phyloP scores from a whole-genome alignment of 2,329 filamentous ascomycete species.

The Colletotrichum orchidophilum region DNA sequence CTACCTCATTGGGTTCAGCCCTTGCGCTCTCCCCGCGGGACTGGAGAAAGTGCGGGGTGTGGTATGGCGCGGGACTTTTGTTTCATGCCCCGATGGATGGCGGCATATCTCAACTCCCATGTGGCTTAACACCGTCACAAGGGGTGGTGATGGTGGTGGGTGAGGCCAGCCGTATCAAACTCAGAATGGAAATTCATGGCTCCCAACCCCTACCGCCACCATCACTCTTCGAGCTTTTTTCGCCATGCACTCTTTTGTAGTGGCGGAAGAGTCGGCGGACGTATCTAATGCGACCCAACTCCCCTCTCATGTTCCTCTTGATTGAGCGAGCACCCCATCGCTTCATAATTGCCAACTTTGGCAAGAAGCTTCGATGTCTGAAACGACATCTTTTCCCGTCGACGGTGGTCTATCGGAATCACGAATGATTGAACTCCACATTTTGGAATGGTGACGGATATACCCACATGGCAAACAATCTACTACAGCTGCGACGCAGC shows the following conservation, averaged over 20 bases:
- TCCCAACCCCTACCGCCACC: neutral
- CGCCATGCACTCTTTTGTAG: neutral
- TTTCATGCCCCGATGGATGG: slow-evolving; percentile 8
- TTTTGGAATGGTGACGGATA: slow-evolving; percentile 26
- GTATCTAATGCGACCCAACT: neutral
- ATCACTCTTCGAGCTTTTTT: neutral
- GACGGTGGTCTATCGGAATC: neutral
- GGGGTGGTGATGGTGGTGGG: neutral
- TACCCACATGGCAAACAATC: slow-evolving; percentile 20
- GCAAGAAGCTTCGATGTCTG: neutral
- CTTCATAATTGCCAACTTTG: neutral
- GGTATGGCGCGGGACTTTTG: neutral
- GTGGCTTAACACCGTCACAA: slow-evolving; percentile 1
- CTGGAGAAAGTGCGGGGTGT: slow-evolving; percentile 11
- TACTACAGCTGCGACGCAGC: slow-evolving; percentile 11
- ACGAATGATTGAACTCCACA: neutral
- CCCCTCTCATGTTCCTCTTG: slow-evolving; percentile 3
- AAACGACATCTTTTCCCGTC: slow-evolving; percentile 2
- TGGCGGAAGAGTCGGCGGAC: neutral
- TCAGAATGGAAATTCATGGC: neutral
- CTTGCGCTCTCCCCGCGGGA: slow-evolving; percentile 27
- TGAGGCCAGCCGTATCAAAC: neutral
- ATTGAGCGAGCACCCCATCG: neutral
- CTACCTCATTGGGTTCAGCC: slow-evolving; percentile 17
- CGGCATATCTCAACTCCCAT: neutral